Evolutionary conservation across 2,329 filamentous ascomycete genomes (phyloP).

Genomic region (Sarocladiaceae sp.): DNA sequence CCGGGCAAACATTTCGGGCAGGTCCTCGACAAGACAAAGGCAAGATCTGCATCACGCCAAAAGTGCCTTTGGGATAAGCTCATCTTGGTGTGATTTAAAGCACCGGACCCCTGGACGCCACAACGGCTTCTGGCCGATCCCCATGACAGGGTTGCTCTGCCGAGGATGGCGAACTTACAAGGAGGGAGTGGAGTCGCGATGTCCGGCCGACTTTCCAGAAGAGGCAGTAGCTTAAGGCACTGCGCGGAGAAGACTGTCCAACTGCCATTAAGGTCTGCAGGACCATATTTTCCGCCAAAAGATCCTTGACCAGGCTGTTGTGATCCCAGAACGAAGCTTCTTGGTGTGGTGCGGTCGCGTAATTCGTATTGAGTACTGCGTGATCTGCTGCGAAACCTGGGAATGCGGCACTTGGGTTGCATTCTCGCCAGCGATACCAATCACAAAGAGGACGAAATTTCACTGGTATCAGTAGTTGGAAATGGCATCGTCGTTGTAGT

Average conservation of each 20-base stretch:
- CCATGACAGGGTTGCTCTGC: background rate
- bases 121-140: background rate
- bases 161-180: background rate
- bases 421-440: too few relatives aligned
- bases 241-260: background rate
- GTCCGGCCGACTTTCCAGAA: background rate
- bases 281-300: background rate
- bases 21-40: background rate
- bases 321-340: too few relatives aligned
- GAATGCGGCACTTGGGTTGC: too few relatives aligned
- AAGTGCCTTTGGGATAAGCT: background rate
- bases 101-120: background rate
- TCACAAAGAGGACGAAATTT: too few relatives aligned
- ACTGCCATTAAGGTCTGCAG: background rate
- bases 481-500: too few relatives aligned
- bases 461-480: too few relatives aligned
- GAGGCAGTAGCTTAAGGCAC: background rate
- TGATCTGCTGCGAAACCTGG: too few relatives aligned
- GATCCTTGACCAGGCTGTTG: too few relatives aligned
- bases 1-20: slow-evolving; percentile 3
- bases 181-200: background rate
- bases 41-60: background rate
- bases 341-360: too few relatives aligned
- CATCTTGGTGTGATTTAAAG: background rate
- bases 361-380: too few relatives aligned